These are phyloP conservation scores for Picea sitchensis DNA, from an alignment of 75 land plant species.

Conservation along the genomic window DNA sequence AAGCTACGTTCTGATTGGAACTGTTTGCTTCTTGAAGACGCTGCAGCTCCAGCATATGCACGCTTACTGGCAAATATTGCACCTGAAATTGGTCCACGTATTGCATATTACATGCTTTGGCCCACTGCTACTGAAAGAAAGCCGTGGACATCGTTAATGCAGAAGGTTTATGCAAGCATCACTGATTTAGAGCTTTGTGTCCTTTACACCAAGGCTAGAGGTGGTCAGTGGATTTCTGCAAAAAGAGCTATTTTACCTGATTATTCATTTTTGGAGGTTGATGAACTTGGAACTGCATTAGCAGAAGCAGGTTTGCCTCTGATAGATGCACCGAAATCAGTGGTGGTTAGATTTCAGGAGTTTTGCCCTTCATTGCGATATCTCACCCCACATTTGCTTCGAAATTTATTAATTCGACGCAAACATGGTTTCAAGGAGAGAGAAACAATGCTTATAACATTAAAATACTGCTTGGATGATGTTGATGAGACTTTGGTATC, in stretches of 20 bases:
- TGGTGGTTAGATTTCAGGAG: slow-evolving; percentile 67
- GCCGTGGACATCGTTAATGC: slow-evolving; percentile 76
- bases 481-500: slow-evolving; percentile 23
- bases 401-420: slow-evolving; percentile 55
- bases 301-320: slow-evolving; percentile 78
- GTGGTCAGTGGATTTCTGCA: slow-evolving; percentile 88
- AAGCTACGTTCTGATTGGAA: slow-evolving; percentile 95
- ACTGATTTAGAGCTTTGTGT: slow-evolving; percentile 58
- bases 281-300: slow-evolving; percentile 60
- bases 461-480: slow-evolving; percentile 87
- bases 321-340: slow-evolving; percentile 36
- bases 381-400: slow-evolving; percentile 66
- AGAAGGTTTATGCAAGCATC: slow-evolving; percentile 57
- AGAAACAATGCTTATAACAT: slow-evolving; percentile 48
- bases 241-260: slow-evolving; percentile 93
- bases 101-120: slow-evolving; percentile 67
- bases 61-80: slow-evolving; percentile 66
- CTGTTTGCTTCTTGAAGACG: slow-evolving; percentile 68
- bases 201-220: slow-evolving; percentile 60
- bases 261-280: slow-evolving; percentile 49
- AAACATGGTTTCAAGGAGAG: slow-evolving; percentile 55
- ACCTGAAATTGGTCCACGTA: slow-evolving; percentile 58
- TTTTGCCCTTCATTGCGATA: slow-evolving; percentile 65
- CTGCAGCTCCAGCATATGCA: slow-evolving; percentile 83
- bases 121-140: slow-evolving; percentile 49